These are phyloP conservation scores for Laguncularia racemosa DNA, from an alignment of 345 rosid species.

Conservation along the genomic window DNA sequence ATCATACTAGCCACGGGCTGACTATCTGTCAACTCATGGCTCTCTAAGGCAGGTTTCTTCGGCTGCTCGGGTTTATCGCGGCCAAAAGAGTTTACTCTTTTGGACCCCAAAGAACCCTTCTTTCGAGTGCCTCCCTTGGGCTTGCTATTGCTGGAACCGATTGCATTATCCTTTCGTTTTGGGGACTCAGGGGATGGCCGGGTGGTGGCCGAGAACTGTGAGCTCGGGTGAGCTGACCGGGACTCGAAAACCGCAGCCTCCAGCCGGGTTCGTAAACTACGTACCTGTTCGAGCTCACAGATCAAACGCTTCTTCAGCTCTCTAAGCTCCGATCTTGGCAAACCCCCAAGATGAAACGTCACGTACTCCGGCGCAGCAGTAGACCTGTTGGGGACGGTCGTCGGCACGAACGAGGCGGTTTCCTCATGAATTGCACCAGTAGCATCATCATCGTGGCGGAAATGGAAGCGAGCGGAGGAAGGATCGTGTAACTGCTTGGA, in stretches of 20 bases:
- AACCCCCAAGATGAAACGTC: conserved; percentile 18
- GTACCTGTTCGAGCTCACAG: conserved; percentile 34
- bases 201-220: conserved; percentile 8
- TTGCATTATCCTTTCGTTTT: background rate
- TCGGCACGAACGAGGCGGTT: conserved; percentile 15
- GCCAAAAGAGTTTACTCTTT: conserved; percentile 14
- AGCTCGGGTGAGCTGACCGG: conserved; percentile 11
- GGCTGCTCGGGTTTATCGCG: conserved; percentile 3
- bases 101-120: conserved; percentile 16
- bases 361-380: conserved; percentile 16
- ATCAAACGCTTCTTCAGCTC: conserved; percentile 30
- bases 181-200: conserved; percentile 14
- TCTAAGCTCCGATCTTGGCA: conserved; percentile 23
- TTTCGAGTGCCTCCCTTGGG: conserved; percentile 7
- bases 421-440: conserved; percentile 3
- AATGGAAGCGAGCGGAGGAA: conserved; percentile 2
- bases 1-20: conserved; percentile 13
- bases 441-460: conserved; percentile 12
- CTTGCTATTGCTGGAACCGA: background rate
- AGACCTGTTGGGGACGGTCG: background rate
- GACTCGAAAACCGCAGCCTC: conserved; percentile 9
- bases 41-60: conserved; percentile 8
- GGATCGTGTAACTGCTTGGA: conserved; percentile 14
- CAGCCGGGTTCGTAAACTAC: conserved; percentile 19
- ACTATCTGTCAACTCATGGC: too few relatives aligned